Percentiles rank a stretch among this genome's conserved stretches.
Evolutionary conservation across 2,329 filamentous ascomycete species (phyloP).

Genomic region (Penicillium sp.): DNA sequence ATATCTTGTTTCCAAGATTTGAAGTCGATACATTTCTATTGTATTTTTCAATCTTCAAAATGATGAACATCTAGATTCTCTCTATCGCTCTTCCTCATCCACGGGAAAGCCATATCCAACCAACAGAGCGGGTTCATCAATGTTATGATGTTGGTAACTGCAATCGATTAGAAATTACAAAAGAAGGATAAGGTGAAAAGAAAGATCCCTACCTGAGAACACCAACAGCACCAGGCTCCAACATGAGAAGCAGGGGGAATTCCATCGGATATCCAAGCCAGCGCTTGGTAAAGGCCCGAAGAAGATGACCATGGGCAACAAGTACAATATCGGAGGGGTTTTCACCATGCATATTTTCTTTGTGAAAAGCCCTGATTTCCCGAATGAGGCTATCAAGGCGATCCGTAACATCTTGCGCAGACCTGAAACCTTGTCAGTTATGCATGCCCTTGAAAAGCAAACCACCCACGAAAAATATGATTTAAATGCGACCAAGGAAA

Average conservation of each 20-base stretch:
- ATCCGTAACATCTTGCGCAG: constrained; percentile 38
- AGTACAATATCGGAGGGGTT: constrained; percentile 39
- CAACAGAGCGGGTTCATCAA: constrained; percentile 42
- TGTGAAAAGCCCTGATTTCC: constrained; percentile 43
- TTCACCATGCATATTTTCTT: constrained; percentile 41
- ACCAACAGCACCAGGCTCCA: constrained; percentile 46
- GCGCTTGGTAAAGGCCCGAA: constrained; percentile 49
- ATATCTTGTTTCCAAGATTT: too few relatives aligned
- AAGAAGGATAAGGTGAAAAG: background rate
- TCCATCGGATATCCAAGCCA: constrained; percentile 47
- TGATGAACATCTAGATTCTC: background rate
- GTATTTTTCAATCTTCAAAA: background rate
- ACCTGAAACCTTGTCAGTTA: constrained; percentile 20
- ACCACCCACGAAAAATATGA: too few relatives aligned
- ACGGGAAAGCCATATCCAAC: constrained; percentile 43
- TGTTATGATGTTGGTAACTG: constrained; percentile 39
- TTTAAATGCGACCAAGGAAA: background rate
- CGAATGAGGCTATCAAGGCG: constrained; percentile 45
- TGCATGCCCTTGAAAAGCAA: background rate
- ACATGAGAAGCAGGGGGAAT: constrained; percentile 44
- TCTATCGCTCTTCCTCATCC: constrained; percentile 8
- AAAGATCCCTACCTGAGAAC: constrained; percentile 37
- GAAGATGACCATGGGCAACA: constrained; percentile 47
- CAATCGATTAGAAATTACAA: background rate
- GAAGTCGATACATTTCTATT: background rate